Percentiles rank a stretch among this genome's conserved stretches.
These are phyloP conservation scores for Lignosus rhinocerotis DNA, from an alignment of 1,284 basidiomycete species.

Conservation along the genomic window DNA sequence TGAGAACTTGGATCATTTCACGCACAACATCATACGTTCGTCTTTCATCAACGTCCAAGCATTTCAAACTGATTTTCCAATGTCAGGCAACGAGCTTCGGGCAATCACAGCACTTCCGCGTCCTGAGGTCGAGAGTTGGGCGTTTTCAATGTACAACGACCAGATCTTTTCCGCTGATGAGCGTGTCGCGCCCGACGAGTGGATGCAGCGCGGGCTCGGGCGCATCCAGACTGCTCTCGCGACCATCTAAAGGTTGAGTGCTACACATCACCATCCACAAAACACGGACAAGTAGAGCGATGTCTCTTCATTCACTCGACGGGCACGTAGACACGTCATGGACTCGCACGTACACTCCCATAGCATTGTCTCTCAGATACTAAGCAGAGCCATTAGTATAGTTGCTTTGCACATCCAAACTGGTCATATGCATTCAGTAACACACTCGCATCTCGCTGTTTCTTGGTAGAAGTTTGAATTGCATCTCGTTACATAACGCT, in stretches of 20 bases:
- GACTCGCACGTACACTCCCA: too few relatives aligned
- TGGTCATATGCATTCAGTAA: too few relatives aligned
- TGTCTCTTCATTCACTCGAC: too few relatives aligned
- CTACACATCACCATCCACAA: not conserved
- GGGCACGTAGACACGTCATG: too few relatives aligned
- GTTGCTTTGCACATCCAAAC: too few relatives aligned
- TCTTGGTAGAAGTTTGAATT: too few relatives aligned
- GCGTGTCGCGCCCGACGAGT: slow-evolving; percentile 51
- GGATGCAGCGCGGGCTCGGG: slow-evolving; percentile 49
- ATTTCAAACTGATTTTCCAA: too few relatives aligned
- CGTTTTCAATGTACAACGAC: slow-evolving; percentile 60
- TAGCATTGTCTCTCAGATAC: not conserved
- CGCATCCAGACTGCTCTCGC: slow-evolving; percentile 43
- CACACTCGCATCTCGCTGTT: too few relatives aligned
- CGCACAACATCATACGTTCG: slow-evolving; percentile 60
- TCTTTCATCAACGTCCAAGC: not conserved
- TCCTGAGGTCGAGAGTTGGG: slow-evolving; percentile 60
- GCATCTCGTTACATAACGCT: too few relatives aligned
- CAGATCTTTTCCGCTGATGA: slow-evolving; percentile 52
- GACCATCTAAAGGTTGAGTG: slow-evolving; percentile 4
- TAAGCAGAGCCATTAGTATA: too few relatives aligned
- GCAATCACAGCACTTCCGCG: slow-evolving; percentile 56
- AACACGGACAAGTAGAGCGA: not conserved
- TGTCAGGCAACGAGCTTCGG: slow-evolving; percentile 52
- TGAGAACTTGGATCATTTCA: slow-evolving; percentile 65